Conservation (phyloP, 2,329 filamentous ascomycete genomes). For the Penicillium sp. region DNA sequence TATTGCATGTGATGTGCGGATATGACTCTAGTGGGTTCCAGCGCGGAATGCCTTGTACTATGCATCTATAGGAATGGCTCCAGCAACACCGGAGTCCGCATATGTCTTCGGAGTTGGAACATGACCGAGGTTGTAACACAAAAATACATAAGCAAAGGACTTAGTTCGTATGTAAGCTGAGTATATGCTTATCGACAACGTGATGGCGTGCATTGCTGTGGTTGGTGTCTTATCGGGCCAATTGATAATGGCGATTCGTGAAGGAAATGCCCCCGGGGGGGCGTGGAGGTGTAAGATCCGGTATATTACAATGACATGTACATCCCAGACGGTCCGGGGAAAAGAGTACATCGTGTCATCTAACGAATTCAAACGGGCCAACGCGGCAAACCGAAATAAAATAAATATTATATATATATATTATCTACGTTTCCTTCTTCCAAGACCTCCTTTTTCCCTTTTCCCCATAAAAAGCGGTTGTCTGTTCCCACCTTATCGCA, state of each 20-base stretch:
- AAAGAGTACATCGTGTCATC: not conserved
- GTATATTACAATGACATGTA: not conserved
- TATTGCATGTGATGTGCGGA: not conserved
- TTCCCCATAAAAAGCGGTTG: constrained; percentile 6
- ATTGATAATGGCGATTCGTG: constrained; percentile 23
- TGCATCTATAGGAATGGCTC: not conserved
- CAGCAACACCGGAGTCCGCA: not conserved
- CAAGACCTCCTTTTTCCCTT: constrained; percentile 5
- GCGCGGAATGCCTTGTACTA: not conserved
- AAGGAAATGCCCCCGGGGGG: not conserved
- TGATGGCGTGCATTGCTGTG: constrained; percentile 27
- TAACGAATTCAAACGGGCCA: not conserved
- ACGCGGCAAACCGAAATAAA: constrained; percentile 3
- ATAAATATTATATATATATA: not conserved
- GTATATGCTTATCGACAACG: constrained; percentile 21
- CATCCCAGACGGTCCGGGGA: not conserved
- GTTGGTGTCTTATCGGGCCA: constrained; percentile 32
- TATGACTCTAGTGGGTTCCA: not conserved
- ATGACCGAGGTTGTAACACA: not conserved
- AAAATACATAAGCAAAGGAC: not conserved
- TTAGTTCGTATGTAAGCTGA: not conserved
- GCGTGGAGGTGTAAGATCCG: not conserved
- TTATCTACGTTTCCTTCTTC: not conserved
- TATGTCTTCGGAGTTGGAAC: not conserved
- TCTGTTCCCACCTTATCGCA: constrained; percentile 10